Percentiles rank a stretch among this genome's conserved stretches.
Conservation (phyloP, 768 basidiomycete genomes). For the Russula abietina region DNA sequence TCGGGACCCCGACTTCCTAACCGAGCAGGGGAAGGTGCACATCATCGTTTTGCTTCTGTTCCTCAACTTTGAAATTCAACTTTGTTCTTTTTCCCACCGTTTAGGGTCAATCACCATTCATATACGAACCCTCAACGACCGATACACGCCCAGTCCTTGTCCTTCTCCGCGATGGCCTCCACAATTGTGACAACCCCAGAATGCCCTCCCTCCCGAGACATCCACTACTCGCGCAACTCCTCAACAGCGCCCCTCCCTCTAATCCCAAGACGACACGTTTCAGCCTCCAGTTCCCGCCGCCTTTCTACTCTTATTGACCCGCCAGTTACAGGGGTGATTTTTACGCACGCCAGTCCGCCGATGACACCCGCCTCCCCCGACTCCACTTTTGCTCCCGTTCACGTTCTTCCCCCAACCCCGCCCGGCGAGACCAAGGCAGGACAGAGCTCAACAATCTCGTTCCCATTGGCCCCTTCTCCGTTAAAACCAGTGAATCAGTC, state of each 20-base stretch:
- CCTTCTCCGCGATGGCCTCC: conserved; percentile 16
- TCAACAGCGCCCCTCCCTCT: conserved; percentile 58
- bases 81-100: conserved; percentile 16
- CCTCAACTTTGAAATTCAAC: conserved; percentile 21
- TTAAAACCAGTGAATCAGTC: conserved; percentile 27
- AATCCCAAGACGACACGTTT: conserved; percentile 48
- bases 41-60: conserved; percentile 11
- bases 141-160: background rate
- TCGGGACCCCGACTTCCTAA: conserved; percentile 2
- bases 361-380: conserved; percentile 5
- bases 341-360: conserved; percentile 21
- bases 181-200: conserved; percentile 21
- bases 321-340: conserved; percentile 10
- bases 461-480: conserved; percentile 22
- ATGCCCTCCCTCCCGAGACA: conserved; percentile 21
- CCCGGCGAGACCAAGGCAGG: conserved; percentile 7
- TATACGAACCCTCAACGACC: conserved; percentile 10
- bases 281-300: conserved; percentile 27
- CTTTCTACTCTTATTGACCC: conserved; percentile 5
- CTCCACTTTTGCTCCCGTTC: conserved; percentile 15
- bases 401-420: conserved; percentile 29
- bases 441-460: conserved; percentile 10
- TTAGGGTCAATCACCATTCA: conserved; percentile 19
- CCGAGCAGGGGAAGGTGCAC: conserved; percentile 15
- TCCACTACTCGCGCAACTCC: conserved; percentile 39